These are phyloP conservation scores for Saccharomycopsis schoenii DNA, from an alignment of 805 yeast genomes.

Conservation along the genomic window DNA sequence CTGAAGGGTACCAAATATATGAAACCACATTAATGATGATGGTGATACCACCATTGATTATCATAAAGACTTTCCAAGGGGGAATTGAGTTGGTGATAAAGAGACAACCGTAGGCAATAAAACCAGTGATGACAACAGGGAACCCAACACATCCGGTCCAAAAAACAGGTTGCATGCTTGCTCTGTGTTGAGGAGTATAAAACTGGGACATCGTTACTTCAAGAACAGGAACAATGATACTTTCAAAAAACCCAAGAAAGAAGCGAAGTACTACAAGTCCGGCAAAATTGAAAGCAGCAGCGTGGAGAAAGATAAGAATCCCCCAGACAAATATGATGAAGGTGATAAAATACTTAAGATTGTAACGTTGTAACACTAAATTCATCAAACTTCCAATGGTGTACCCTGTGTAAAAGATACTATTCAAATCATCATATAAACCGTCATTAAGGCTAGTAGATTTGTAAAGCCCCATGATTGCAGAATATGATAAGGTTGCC, in stretches of 20 bases:
- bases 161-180: slow-evolving; percentile 36
- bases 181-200: slow-evolving; percentile 33
- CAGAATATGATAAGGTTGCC: slow-evolving; percentile 39
- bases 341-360: slow-evolving; percentile 32
- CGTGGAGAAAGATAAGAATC: slow-evolving; percentile 4
- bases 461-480: slow-evolving; percentile 37
- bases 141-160: slow-evolving; percentile 35
- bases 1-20: slow-evolving; percentile 40
- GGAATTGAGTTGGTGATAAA: slow-evolving; percentile 19
- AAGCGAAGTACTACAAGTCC: slow-evolving; percentile 24
- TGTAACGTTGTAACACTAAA: slow-evolving; percentile 34
- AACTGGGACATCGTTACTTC: slow-evolving; percentile 36
- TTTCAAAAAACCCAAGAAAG: slow-evolving; percentile 38
- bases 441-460: slow-evolving; percentile 31
- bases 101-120: slow-evolving; percentile 34
- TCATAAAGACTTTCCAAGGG: slow-evolving; percentile 45
- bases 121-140: slow-evolving; percentile 38
- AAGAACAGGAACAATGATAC: slow-evolving; percentile 34
- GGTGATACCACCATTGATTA: slow-evolving; percentile 48
- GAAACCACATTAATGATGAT: slow-evolving; percentile 29
- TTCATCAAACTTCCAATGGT: slow-evolving; percentile 29
- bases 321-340: slow-evolving; percentile 36
- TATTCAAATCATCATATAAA: slow-evolving; percentile 12
- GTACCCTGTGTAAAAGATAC: slow-evolving; percentile 14
- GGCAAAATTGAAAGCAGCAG: slow-evolving; percentile 23